Percentiles rank a stretch among this genome's conserved stretches.
phyloP scores from a whole-genome alignment of 2,329 filamentous ascomycete genomes.

The Aureobasidium pullulans region DNA sequence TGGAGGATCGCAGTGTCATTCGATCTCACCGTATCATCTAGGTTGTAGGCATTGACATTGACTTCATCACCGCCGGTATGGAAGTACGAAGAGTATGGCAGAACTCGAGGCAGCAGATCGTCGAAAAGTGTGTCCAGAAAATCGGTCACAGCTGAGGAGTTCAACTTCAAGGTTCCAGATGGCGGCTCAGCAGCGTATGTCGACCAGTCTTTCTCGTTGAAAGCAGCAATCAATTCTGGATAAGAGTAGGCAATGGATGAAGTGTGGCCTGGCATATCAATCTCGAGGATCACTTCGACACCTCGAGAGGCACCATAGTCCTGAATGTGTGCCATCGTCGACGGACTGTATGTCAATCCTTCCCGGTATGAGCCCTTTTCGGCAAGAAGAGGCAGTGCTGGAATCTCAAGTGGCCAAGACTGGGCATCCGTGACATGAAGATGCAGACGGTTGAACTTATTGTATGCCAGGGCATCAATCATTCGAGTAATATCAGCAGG shows the following conservation, averaged over 20 bases:
- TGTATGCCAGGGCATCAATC: slow-evolving; percentile 69
- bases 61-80: slow-evolving; percentile 86
- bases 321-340: slow-evolving; percentile 60
- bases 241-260: slow-evolving; percentile 58
- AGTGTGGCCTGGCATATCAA: slow-evolving; percentile 76
- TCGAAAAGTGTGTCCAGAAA: slow-evolving; percentile 66
- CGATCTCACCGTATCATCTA: slow-evolving; percentile 65
- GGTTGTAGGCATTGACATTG: slow-evolving; percentile 64
- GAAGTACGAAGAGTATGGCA: slow-evolving; percentile 65
- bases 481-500: slow-evolving; percentile 62
- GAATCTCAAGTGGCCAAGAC: slow-evolving; percentile 78
- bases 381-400: slow-evolving; percentile 63
- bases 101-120: slow-evolving; percentile 68
- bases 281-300: slow-evolving; percentile 65
- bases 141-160: slow-evolving; percentile 58
- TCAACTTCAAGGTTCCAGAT: slow-evolving; percentile 64
- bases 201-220: slow-evolving; percentile 48
- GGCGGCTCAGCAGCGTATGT: slow-evolving; percentile 49
- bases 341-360: slow-evolving; percentile 59
- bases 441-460: slow-evolving; percentile 77
- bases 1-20: slow-evolving; percentile 58
- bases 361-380: slow-evolving; percentile 65
- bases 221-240: slow-evolving; percentile 65
- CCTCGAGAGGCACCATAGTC: slow-evolving; percentile 62
- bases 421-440: slow-evolving; percentile 77